Base-by-base conservation (phyloP, 805 yeast species). In the Dipodascus geniculatus region DNA sequence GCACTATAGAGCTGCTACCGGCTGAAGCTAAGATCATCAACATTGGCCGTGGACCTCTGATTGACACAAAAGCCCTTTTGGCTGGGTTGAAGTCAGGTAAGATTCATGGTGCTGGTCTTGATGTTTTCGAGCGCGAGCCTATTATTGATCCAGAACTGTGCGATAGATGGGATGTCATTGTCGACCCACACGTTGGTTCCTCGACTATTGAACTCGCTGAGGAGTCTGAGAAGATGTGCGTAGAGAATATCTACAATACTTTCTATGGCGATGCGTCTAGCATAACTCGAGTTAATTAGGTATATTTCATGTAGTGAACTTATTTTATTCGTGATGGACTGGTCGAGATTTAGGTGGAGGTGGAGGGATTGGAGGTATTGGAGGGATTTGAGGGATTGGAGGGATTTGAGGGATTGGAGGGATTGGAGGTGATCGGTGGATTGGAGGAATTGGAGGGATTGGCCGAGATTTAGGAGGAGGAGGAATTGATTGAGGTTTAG, bases 151-250 rank as follows among this genome's bases (percentile, higher is more conserved):
- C 71, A 14, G 78, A 73, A 33, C 72, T 82, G 47, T 58, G 76
- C 38, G 67, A 70, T 3, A 73, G 90, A 62, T 72, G 78, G 58
- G 88, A 85, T 63, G 85, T 85, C n/a, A 67, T 81, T 0, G 67
- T 82, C 48, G 74, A 84, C 11, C 93, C 93, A 1, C 93, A 86
- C 65, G 63, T 84, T 49, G 93, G 87, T 0, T 81, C 87, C 20
- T 76, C 83, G 2, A 83, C 88, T 0, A 47, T 51, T 14, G 63
- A 64, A 9, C 50, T 55, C 17, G 52, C 53, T 6, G 31, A 51
- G 16, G 44, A 17, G 14, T 53, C 63, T 2, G 63, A 68, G 6
- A 82, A 81, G 56, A 79, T 79, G 60, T 81, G 87, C 22, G 63
- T 85, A 63, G 65, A 73, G 51, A 84, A 84, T 62, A 77, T 85